A percentile compares a stretch with the other conserved stretches of the same genome.
phyloP scores from a whole-genome alignment of 768 basidiomycete species.

The Sporobolomyces roseus region DNA sequence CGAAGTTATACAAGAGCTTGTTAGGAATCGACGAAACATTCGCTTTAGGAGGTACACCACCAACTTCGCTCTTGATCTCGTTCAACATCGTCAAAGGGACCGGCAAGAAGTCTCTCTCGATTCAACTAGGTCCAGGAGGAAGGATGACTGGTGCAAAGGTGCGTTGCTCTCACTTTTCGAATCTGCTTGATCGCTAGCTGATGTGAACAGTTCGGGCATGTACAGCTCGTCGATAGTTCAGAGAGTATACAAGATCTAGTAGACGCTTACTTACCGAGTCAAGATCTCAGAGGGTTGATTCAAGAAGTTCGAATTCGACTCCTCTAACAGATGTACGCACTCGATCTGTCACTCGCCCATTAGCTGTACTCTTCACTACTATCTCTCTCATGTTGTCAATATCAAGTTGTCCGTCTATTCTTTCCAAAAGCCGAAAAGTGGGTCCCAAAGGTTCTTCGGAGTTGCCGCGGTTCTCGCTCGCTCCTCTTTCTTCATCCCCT shows the following conservation, averaged over 20 bases:
- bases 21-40: constrained; percentile 30
- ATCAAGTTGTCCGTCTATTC: no score
- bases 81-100: not conserved
- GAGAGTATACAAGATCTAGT: constrained; percentile 35
- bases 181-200: no score
- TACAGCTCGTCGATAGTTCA: constrained; percentile 36
- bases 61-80: constrained; percentile 2
- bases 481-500: not conserved
- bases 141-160: constrained; percentile 29
- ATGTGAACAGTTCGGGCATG: no score
- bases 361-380: not conserved
- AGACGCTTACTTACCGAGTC: constrained; percentile 5
- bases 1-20: constrained; percentile 30
- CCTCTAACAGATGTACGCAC: not conserved
- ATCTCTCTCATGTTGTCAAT: constrained; percentile 8
- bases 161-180: not conserved
- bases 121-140: not conserved
- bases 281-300: constrained; percentile 26
- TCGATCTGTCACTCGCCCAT: not conserved
- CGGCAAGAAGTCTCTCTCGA: constrained; percentile 5
- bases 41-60: not conserved
- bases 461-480: no score
- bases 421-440: no score
- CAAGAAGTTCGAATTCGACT: constrained; percentile 31
- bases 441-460: no score